Base-by-base conservation (phyloP, 768 basidiomycete species). In the Cantharellus cinnabarinus region DNA sequence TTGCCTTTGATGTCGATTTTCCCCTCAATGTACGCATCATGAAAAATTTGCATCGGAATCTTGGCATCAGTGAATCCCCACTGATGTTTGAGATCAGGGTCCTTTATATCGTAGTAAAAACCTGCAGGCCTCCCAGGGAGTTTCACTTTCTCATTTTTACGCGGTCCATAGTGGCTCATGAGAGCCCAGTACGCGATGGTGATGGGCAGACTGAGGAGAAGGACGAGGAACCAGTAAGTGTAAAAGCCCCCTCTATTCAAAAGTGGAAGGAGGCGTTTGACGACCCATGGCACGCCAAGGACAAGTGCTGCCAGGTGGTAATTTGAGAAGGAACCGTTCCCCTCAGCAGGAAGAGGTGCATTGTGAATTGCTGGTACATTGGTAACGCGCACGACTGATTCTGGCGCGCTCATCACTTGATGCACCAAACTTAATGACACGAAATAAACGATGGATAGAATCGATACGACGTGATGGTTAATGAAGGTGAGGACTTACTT, bases 11-110 rank as follows among this genome's bases (percentile, higher is more conserved):
- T 86, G 59, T 97, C 93, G 62, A 93, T 80, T 73, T 97, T 97
- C 55, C 83, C 83, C 56, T 93, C 90, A 69, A 99, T 97, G 73
- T 85, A 98, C 63, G 89, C 88, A 74, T 99, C 95, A 68, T 98
- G 84, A 76, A 95, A 94, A 64, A 86, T 72, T 72, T 99, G 94
- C 83, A 95, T 93, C 57, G 91, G 91, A 60, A 99, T 97, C 72
- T 95, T 98, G 65, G 81, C 79, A 71, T 82, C 86, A 63, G 82
- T 84, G 35, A 10, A 54, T 40, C 79, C 71, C 73, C 93, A 98
- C 61, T 80, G 74, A 39, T 76, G 75, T 74, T 81, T 86, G 68
- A 98, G 77, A 61, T 82, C 84, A 0, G 73, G 70, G 73, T 94
- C 89, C 61, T 88, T 82, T 73, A 98, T 83, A 51, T 82, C 84